Base-by-base conservation (phyloP, 495 filamentous ascomycete species). In the Penicillium lagena region DNA sequence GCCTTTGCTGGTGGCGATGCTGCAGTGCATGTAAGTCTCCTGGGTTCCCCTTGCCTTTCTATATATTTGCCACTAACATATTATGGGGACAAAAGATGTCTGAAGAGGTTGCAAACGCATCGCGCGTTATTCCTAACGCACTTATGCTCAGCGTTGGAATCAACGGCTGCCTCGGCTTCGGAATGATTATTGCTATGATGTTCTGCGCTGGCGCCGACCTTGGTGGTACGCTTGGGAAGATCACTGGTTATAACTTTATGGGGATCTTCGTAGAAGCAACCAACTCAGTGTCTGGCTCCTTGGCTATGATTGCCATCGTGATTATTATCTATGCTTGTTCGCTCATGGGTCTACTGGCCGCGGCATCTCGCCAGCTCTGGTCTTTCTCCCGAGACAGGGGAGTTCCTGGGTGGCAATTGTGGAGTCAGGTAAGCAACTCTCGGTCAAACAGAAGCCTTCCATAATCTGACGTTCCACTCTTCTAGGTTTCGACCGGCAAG, bases 311-410 rank as follows among this genome's bases (percentile, higher is more conserved):
- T 13, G 36, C 57, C 27, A 55, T 76, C 15, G 45, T 80, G 12
- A 38, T 55, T 1, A 35, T 47, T 8, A 52, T 75, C 35, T 55
- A 62, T 28, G 48, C 64, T 36, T 65, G 62, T 39, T 56, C 63
- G 37, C 58, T 62, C 37, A 67, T 79, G 42, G 70, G 64, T 35
- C 52, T 71, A 11, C 46, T 77, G 2, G 75, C 78, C 9, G 64
- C 75, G 0, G 63, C 67, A 2, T 77, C 72, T 11, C 68, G 80
- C 7, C 68, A 75, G 43, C 54, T 64, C 6, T 83, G 76, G 73
- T 68, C 79, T 1, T 83, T 84, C 52, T 73, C 80, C 3, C 54
- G 78, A 29, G 80, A 85, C 45, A 52, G 66, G 12, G 80, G 75
- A 12, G 55, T 83, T 0, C 80, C 80, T 0, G 77, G 75, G 33